Evolutionary conservation across 2,329 filamentous ascomycete genomes (phyloP).

Genomic region (Colletotrichum echinochloae): DNA sequence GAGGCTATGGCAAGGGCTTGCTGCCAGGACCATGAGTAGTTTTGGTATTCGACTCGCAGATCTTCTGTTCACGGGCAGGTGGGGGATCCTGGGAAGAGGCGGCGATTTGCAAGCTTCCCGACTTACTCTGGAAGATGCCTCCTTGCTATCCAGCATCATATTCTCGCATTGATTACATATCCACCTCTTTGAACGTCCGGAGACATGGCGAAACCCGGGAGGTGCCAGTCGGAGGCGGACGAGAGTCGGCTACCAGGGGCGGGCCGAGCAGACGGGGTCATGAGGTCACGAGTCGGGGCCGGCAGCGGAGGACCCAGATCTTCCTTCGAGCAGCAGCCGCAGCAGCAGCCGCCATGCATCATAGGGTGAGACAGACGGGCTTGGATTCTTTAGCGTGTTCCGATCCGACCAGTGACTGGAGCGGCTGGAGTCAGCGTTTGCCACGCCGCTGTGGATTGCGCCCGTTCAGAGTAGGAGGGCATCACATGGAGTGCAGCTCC

Average conservation of each 20-base stretch:
- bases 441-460: background rate
- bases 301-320: conserved; percentile 7
- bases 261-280: conserved; percentile 29
- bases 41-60: too few relatives aligned
- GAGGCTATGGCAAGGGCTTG: background rate
- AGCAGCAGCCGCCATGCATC: background rate
- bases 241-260: conserved; percentile 26
- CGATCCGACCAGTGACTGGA: background rate
- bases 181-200: background rate
- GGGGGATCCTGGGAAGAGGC: too few relatives aligned
- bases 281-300: conserved; percentile 31
- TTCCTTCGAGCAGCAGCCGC: background rate
- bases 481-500: conserved; percentile 7
- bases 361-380: background rate
- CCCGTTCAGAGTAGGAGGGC: background rate
- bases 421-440: background rate
- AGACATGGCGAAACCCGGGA: conserved; percentile 9
- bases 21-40: too few relatives aligned
- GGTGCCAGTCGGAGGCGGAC: conserved; percentile 28
- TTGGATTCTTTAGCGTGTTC: conserved; percentile 1
- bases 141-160: background rate
- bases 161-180: background rate
- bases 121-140: too few relatives aligned
- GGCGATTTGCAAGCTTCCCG: too few relatives aligned
- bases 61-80: too few relatives aligned